Base-by-base conservation (phyloP, 371 early-diverging fungal genomes). In the Mortierella sp. region DNA sequence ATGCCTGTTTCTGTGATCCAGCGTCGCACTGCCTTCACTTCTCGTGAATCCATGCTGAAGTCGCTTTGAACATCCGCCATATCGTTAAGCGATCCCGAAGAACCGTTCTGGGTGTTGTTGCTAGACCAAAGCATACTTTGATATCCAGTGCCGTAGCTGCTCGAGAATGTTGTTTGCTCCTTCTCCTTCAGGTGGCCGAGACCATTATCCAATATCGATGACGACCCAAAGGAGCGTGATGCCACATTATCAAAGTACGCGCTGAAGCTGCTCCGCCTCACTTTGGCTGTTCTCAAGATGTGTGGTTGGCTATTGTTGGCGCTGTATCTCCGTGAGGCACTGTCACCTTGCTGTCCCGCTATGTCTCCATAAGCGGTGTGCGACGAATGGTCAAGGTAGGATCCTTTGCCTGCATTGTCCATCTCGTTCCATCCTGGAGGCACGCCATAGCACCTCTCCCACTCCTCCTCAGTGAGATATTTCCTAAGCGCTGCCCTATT, bases 181-280 rank as follows among this genome's bases (percentile, higher is more conserved):
- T 47, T 69, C 45, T 76, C 78, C 31, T 65, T 70, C 58, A 70
- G 48, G 42, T 65, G 53, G 16, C 69, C 54, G 12, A 73, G 74
- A 13, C 49, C 51, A 43, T 61, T 73, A 28, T 76, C 78, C 23
- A 69, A 23, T 14, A 55, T 41, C 10, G 70, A 61, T 9, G 67
- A 48, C 0, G 68, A 21, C 6, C 68, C 64, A 28, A 62, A 63
- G 3, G 78, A 62, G 1, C 70, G 61, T 12, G 71, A 58, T 18
- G 66, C 39, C 66, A 76, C 58, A 30, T 62, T 76, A 38, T 76
- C 78, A 21, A 76, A 66, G 43, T 76, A 76, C 0, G 78, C 23
- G 21, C 78, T 76, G 52, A 76, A 76, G 49, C 78, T 76, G 56
- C 78, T 76, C 13, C 78, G 55, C 14, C 78, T 52, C 16, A 23